Evolutionary conservation across 169 alveolate species (phyloP).

Genomic region (Plasmodium inui): DNA sequence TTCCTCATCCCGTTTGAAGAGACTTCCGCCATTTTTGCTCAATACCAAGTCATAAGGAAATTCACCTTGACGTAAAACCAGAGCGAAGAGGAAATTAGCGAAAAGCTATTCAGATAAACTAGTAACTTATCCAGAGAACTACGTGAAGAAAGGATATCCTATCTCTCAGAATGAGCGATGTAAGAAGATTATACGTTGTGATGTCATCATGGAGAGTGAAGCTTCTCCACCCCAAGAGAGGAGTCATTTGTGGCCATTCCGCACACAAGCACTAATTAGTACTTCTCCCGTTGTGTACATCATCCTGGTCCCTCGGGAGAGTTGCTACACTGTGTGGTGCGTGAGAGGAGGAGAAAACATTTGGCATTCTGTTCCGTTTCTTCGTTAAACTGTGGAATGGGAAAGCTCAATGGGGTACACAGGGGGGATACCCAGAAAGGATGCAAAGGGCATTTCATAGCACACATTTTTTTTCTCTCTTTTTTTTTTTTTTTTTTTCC

Average conservation of each 20-base stretch:
- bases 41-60: background rate
- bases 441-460: background rate
- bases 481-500: constrained; percentile 2
- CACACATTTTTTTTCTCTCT: background rate
- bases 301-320: background rate
- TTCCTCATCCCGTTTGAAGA: background rate
- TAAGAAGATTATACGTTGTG: background rate
- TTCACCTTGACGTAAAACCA: background rate
- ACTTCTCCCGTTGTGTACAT: background rate
- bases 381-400: background rate
- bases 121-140: background rate
- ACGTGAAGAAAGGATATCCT: background rate
- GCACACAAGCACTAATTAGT: background rate
- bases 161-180: background rate
- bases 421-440: background rate
- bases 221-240: background rate
- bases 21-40: background rate
- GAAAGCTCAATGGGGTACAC: background rate
- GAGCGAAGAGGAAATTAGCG: background rate
- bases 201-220: background rate
- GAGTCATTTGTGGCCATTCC: no score
- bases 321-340: background rate
- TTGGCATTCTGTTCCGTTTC: background rate
- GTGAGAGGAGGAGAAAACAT: background rate
- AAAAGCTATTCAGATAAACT: background rate